These are phyloP conservation scores for Microdochium paspali DNA, from an alignment of 2,329 filamentous ascomycete species.

Conservation along the genomic window DNA sequence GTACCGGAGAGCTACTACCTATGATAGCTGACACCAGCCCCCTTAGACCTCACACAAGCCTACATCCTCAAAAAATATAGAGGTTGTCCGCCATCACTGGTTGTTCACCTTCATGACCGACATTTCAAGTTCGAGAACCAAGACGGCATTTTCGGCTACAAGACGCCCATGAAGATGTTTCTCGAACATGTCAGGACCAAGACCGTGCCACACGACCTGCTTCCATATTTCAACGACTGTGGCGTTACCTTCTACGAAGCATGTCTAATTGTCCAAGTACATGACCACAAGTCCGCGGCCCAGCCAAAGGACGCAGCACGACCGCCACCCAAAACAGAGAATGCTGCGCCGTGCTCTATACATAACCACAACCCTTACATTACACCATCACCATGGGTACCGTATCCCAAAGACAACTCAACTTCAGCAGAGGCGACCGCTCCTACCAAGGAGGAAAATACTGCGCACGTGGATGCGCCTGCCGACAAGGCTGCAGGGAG, in stretches of 20 bases:
- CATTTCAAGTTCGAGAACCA: constrained; percentile 92
- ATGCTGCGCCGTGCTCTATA: constrained; percentile 66
- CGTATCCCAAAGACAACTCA: constrained; percentile 53
- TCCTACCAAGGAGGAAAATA: constrained; percentile 50
- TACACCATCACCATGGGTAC: constrained; percentile 77
- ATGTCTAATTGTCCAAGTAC: constrained; percentile 88
- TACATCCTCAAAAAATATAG: constrained; percentile 80
- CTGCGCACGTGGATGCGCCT: constrained; percentile 36
- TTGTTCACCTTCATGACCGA: constrained; percentile 74
- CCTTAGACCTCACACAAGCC: constrained; percentile 57
- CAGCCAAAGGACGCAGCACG: background rate
- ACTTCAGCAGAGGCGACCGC: constrained; percentile 27
- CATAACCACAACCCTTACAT: constrained; percentile 88
- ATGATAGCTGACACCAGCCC: background rate
- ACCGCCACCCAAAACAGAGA: background rate
- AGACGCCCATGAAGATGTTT: constrained; percentile 78
- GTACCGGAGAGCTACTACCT: background rate
- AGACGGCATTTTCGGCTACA: constrained; percentile 85
- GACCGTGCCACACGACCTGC: constrained; percentile 81
- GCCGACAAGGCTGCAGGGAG: background rate
- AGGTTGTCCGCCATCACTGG: constrained; percentile 68
- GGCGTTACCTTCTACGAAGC: constrained; percentile 85
- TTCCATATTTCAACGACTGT: constrained; percentile 63
- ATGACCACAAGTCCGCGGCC: constrained; percentile 65
- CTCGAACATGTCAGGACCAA: constrained; percentile 68